A percentile compares a stretch with the other conserved stretches of the same genome.
phyloP scores from a whole-genome alignment of 345 rosid genomes.

The Murraya paniculata region DNA sequence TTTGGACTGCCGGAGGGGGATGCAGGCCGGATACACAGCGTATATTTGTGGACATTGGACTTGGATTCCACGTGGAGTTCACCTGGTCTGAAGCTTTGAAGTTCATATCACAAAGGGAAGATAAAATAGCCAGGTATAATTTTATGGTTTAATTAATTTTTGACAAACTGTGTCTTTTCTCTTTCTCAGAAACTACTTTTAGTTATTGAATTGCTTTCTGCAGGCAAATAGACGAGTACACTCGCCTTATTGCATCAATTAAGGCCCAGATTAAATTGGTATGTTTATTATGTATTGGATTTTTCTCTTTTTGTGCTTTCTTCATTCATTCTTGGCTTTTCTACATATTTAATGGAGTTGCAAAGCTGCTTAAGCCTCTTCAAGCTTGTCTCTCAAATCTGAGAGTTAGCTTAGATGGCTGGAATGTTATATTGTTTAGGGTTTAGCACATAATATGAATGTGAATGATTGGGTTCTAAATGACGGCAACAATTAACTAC shows the following conservation, averaged over 20 bases:
- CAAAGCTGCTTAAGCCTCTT: background rate
- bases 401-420: background rate
- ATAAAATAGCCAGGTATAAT: constrained; percentile 53
- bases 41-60: constrained; percentile 55
- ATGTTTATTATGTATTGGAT: constrained; percentile 1
- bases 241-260: constrained; percentile 53
- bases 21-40: constrained; percentile 45
- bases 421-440: background rate
- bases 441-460: background rate
- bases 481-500: background rate
- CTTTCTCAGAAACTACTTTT: background rate
- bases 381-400: background rate
- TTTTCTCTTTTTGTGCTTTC: background rate
- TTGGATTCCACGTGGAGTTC: constrained; percentile 64
- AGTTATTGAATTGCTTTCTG: constrained; percentile 10
- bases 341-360: background rate
- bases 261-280: constrained; percentile 84
- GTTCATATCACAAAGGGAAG: constrained; percentile 50
- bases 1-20: background rate
- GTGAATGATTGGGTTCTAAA: background rate
- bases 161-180: background rate
- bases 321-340: background rate
- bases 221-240: constrained; percentile 74
- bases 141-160: background rate
- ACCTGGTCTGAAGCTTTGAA: constrained; percentile 63